Evolutionary conservation across 805 yeast species (phyloP).

Genomic region (Barnettozyma pratensis): DNA sequence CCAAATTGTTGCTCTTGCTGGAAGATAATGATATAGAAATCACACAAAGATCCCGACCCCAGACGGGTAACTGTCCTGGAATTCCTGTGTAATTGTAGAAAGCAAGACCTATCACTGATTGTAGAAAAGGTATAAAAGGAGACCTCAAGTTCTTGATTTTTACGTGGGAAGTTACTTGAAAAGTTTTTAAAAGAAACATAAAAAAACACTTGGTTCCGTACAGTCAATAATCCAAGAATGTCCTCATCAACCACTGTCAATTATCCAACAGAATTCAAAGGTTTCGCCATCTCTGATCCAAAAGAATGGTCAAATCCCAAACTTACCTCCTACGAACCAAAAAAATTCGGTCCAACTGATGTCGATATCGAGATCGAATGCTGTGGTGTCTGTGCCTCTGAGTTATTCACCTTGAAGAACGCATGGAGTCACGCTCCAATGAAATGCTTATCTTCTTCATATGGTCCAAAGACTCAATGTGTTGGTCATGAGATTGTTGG

Average conservation of each 20-base stretch:
- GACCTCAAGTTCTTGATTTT: too few species aligned
- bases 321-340: conserved; percentile 44
- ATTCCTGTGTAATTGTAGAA: too few species aligned
- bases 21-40: too few species aligned
- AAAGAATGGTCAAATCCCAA: conserved; percentile 54
- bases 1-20: too few species aligned
- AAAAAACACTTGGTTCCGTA: too few species aligned
- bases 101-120: too few species aligned
- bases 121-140: too few species aligned
- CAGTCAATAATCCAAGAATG: conserved; percentile 1
- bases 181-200: too few species aligned
- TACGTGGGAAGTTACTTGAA: too few species aligned
- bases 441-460: conserved; percentile 19
- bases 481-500: conserved; percentile 74
- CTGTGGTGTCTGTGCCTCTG: conserved; percentile 69
- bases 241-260: conserved; percentile 21
- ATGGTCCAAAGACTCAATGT: conserved; percentile 36
- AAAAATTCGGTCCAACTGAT: conserved; percentile 38
- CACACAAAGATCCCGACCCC: too few species aligned
- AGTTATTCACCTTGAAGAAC: conserved; percentile 46
- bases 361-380: conserved; percentile 54
- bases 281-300: conserved; percentile 48
- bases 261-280: conserved; percentile 56
- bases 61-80: too few species aligned
- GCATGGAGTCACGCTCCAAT: conserved; percentile 38